phyloP scores from a whole-genome alignment of 805 yeast species.

The Ogataea populi-albae region DNA sequence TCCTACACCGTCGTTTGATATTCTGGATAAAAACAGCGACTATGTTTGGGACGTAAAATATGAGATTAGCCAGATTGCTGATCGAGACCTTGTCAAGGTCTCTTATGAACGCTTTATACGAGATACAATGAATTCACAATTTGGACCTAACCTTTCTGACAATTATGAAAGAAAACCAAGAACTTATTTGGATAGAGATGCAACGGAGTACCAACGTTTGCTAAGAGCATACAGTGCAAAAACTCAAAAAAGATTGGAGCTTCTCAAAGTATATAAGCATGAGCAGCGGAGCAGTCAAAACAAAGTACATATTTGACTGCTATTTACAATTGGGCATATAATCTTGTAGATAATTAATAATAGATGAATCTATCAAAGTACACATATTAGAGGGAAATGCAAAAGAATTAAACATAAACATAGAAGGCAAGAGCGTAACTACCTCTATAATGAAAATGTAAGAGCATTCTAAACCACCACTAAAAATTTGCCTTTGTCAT shows the following conservation, averaged over 20 bases:
- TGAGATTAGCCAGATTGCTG: slow-evolving; percentile 19
- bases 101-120: slow-evolving; percentile 11
- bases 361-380: background rate
- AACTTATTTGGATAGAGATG: slow-evolving; percentile 21
- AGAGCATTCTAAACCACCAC: slow-evolving; percentile 27
- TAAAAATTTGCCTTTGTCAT: slow-evolving; percentile 34
- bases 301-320: background rate
- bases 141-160: background rate
- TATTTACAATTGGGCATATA: background rate
- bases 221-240: slow-evolving; percentile 36
- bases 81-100: slow-evolving; percentile 9
- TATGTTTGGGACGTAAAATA: slow-evolving; percentile 30
- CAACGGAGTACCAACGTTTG: slow-evolving; percentile 22
- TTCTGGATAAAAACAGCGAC: slow-evolving; percentile 15
- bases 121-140: slow-evolving; percentile 6
- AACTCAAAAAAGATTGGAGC: slow-evolving; percentile 21
- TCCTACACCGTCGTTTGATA: slow-evolving; percentile 31
- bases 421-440: slow-evolving; percentile 2
- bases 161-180: slow-evolving; percentile 4
- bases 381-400: no score
- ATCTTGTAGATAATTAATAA: slow-evolving; percentile 3
- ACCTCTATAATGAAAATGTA: no score
- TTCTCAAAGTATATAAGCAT: slow-evolving; percentile 3
- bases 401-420: slow-evolving; percentile 10
- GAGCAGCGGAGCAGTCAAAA: no score